These are phyloP conservation scores for Coffea canephora DNA, from an alignment of 257 asterid species.

Conservation along the genomic window DNA sequence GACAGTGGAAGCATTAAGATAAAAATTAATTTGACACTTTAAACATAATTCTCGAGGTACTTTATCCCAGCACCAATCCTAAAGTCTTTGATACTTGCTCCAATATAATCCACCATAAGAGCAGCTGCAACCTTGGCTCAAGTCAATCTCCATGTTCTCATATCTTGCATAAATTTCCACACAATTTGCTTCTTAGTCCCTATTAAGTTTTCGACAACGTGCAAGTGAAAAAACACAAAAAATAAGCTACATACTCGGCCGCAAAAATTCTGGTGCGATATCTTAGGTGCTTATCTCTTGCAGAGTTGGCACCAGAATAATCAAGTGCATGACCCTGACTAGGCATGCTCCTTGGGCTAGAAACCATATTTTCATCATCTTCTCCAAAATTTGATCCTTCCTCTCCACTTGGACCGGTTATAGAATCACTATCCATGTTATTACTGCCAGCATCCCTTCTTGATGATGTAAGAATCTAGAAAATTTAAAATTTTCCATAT, in stretches of 20 bases:
- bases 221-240: neutral
- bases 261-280: conserved; percentile 96
- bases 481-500: neutral
- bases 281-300: conserved; percentile 92
- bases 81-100: neutral
- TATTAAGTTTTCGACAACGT: neutral
- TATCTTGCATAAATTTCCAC: neutral
- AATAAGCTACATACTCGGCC: conserved; percentile 72
- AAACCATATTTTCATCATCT: conserved; percentile 94
- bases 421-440: conserved; percentile 50
- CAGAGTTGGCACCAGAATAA: conserved; percentile 47
- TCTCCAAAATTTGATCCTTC: conserved; percentile 50
- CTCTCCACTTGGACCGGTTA: conserved; percentile 60
- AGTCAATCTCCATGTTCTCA: neutral
- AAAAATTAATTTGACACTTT: neutral
- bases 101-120: neutral
- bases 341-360: conserved; percentile 50
- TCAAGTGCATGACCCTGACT: conserved; percentile 36
- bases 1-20: neutral
- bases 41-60: neutral
- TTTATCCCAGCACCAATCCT: neutral
- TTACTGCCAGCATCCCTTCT: conserved; percentile 47
- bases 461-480: conserved; percentile 78
- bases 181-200: neutral
- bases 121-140: neutral